Evolutionary conservation across 2,329 filamentous ascomycete species (phyloP), one percentile per base, ranked within the genome.

Genomic region (Ceratocystiopsis brevicomis): DNA sequence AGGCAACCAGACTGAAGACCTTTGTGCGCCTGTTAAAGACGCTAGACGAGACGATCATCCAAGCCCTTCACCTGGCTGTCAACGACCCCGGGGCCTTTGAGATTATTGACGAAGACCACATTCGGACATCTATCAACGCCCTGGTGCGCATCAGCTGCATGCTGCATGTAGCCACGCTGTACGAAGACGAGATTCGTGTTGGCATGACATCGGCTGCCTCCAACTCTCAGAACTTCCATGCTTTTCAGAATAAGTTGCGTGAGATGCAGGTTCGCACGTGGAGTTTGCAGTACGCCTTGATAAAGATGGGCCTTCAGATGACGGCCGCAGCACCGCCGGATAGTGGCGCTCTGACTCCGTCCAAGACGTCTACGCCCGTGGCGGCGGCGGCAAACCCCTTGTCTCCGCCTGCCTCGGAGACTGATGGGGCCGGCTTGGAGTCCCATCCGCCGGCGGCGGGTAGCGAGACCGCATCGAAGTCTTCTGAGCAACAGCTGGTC

Each of bases 261-360:
- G 86, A 96, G 51, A 81, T 93, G 67, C 80, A 94, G 53, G 73
- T 94, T 3, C 77, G 85, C 33, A 74, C 78, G 12, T 96, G 90
- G 88, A 85, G 82, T 35, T 62, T 96, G 36, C 78, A 88, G 49
- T 98, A 95, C 55, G 72, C 74, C 0, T 62, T 95, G 42, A 59
- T 95, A 38, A 81, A 80, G 54, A 78, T 86, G 48, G 81, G 75
- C 4, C 76, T 87, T 25, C 61, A 45, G 38, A 30, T 47, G 11
- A 14, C 19, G 8, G 35, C 39, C 14, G 37, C 40, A 13, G 33
- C 40, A 1, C 25, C 25, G 8, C 2, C 4, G 25, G 10, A 8
- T 2, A 30, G 10, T 10, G 25, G 8, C 25, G 25, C 8, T 30
- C 25, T 6, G 25, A 6, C 25, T 6, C 25, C 25, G 25, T 30